Base-by-base conservation (phyloP, 495 filamentous ascomycete genomes). In the Aspergillus conjunctus region DNA sequence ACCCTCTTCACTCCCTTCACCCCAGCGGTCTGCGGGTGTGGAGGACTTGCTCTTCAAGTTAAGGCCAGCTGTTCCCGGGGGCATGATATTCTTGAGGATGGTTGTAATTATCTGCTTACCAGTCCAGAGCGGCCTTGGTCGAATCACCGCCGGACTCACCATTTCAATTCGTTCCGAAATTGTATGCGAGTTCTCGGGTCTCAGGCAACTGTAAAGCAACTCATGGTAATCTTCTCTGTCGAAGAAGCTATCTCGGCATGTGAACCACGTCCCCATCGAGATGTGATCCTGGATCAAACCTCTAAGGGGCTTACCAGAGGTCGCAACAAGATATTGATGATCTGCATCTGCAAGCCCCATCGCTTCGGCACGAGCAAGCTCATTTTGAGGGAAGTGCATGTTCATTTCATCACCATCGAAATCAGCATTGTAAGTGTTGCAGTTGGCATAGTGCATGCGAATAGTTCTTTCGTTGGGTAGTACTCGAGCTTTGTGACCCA, bases 331-430 rank as follows among this genome's bases (percentile, higher is more conserved):
- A 71, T 99, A 99, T 66, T 99, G 95, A 68, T 96, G 91, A 70
- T 99, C 93, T 15, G 95, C 96, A 71, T 97, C 93, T 10, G 95
- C 94, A 66, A 99, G 87, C 70, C 89, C 87, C 54, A 92, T 80
- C 3, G 94, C 94, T 74, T 99, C 95, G 3, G 92, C 87, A 59
- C 94, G 83, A 22, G 93, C 95, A 68, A 97, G 79, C 70, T 97
- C 95, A 66, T 95, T 97, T 65, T 99, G 95, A 10, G 95, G 95
- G 70, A 99, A 97, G 72, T 99, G 95, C 94, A 99, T 96, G 72
- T 99, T 99, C 95, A 99, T 99, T 76, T 99, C 95, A 67, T 99
- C 95, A 72, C 95, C 95, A 71, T 99, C 95, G 74, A 98, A 99
- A 84, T 99, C 95, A n/a, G 95, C 95, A 66, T 99, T 99, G 82